phyloP scores from a whole-genome alignment of 495 filamentous ascomycete genomes.

The Penicillium flavigenum region DNA sequence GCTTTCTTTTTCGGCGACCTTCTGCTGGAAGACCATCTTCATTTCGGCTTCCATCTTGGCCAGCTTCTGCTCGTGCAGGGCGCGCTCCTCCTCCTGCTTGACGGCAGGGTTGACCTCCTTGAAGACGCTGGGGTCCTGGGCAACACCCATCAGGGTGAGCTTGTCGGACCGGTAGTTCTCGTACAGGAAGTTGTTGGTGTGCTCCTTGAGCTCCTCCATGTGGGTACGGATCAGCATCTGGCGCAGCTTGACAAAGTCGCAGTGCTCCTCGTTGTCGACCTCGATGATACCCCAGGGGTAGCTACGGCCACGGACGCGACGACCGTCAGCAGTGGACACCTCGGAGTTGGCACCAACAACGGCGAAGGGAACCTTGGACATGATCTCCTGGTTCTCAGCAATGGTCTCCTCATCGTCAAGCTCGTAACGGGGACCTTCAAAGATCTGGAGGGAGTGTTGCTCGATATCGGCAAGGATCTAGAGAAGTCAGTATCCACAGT shows the following conservation, averaged over 20 bases:
- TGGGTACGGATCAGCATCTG: slow-evolving; percentile 99
- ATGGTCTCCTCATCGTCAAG: slow-evolving; percentile 99
- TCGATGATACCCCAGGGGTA: slow-evolving; percentile 99
- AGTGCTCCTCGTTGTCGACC: slow-evolving; percentile 99
- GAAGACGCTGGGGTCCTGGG: slow-evolving; percentile 97
- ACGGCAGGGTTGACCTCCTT: slow-evolving; percentile 99
- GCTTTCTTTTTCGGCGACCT: slow-evolving; percentile 99
- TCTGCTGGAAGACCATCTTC: slow-evolving; percentile 99
- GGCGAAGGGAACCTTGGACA: slow-evolving; percentile 99
- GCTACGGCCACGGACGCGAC: slow-evolving; percentile 90
- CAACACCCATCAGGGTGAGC: slow-evolving; percentile 96
- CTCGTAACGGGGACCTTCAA: slow-evolving; percentile 97
- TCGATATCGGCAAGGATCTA: slow-evolving; percentile 97
- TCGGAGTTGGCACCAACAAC: slow-evolving; percentile 96
- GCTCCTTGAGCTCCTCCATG: slow-evolving; percentile 99
- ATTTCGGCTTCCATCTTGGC: slow-evolving; percentile 99
- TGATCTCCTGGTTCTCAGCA: slow-evolving; percentile 99
- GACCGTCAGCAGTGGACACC: slow-evolving; percentile 85
- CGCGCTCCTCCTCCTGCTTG: slow-evolving; percentile 99
- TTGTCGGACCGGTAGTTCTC: slow-evolving; percentile 99
- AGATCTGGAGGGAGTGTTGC: slow-evolving; percentile 96
- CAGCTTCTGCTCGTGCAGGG: slow-evolving; percentile 97
- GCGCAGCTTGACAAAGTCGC: slow-evolving; percentile 98
- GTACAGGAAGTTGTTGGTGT: slow-evolving; percentile 98
- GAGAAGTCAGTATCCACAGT: slow-evolving; percentile 3